Percentiles rank a stretch among this genome's conserved stretches.
These are phyloP conservation scores for Mortierella antarctica DNA, from an alignment of 192 early-diverging fungal genomes.

Conservation along the genomic window DNA sequence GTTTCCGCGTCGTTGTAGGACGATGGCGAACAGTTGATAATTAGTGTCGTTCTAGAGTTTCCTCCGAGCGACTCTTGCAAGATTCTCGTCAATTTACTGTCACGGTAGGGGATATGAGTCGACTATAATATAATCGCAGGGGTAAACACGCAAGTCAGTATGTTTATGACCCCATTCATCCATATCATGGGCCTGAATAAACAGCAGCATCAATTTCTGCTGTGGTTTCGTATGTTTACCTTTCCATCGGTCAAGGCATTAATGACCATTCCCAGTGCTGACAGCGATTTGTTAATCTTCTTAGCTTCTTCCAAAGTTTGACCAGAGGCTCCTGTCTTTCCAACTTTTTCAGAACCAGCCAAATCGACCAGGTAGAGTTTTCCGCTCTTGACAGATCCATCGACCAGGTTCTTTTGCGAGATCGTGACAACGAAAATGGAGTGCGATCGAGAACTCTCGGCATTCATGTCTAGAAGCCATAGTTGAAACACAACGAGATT, in stretches of 20 bases:
- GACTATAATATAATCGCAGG: constrained; percentile 64
- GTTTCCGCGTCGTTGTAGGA: constrained; percentile 98
- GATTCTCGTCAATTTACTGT: constrained; percentile 98
- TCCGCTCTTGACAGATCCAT: constrained; percentile 91
- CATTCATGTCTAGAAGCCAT: constrained; percentile 89
- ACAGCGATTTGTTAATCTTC: constrained; percentile 99
- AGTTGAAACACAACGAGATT: background rate
- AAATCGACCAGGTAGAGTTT: constrained; percentile 97
- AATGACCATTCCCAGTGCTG: constrained; percentile 99
- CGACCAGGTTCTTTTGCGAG: constrained; percentile 91
- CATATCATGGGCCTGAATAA: background rate
- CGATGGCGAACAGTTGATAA: constrained; percentile 98
- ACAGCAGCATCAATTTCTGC: background rate
- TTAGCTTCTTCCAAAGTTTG: constrained; percentile 99
- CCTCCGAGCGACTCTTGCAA: constrained; percentile 99
- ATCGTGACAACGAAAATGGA: constrained; percentile 99
- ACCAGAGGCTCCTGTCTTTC: constrained; percentile 97
- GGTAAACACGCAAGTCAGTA: background rate
- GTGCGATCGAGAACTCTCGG: constrained; percentile 97
- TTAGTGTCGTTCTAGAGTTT: constrained; percentile 98
- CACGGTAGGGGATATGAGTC: constrained; percentile 97
- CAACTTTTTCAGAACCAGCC: constrained; percentile 98
- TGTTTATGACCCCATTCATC: background rate
- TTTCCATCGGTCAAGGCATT: constrained; percentile 99
- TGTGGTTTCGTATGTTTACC: constrained; percentile 47